These are phyloP conservation scores for Populus tremula DNA, from an alignment of 345 rosid species.

Conservation along the genomic window DNA sequence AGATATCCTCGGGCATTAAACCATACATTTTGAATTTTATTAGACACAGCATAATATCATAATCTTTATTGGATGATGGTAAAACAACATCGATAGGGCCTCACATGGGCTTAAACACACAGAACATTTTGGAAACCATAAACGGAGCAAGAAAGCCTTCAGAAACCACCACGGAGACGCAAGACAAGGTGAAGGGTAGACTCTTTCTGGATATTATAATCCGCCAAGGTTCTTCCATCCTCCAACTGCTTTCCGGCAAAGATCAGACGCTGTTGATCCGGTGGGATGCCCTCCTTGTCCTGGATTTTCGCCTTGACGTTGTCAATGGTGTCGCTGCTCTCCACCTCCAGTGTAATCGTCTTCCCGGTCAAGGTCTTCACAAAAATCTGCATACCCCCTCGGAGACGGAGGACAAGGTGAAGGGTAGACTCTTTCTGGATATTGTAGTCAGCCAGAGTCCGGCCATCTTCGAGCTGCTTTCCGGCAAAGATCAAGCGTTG, in stretches of 20 bases:
- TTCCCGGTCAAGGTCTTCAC: constrained; percentile 25
- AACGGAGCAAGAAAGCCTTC: not conserved
- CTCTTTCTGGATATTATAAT: constrained; percentile 24
- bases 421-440: constrained; percentile 26
- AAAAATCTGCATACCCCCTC: constrained; percentile 26
- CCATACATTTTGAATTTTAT: too few species aligned
- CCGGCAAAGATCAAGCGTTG: constrained; percentile 25
- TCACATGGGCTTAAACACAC: not conserved
- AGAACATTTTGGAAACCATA: not conserved
- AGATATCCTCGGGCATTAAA: too few species aligned
- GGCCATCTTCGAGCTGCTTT: constrained; percentile 24
- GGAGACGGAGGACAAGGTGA: constrained; percentile 19
- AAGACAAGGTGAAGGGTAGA: constrained; percentile 24
- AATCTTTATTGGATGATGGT: too few species aligned
- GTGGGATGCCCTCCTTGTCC: constrained; percentile 27
- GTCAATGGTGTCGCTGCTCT: constrained; percentile 24
- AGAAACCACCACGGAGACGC: constrained; percentile 25
- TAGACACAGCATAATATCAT: too few species aligned
- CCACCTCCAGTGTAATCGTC: constrained; percentile 23
- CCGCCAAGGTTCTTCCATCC: constrained; percentile 24
- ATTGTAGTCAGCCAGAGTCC: constrained; percentile 24
- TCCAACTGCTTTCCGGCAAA: constrained; percentile 28
- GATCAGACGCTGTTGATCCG: constrained; percentile 24
- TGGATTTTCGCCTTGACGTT: constrained; percentile 27
- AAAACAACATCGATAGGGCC: too few species aligned